Evolutionary conservation across 2,329 filamentous ascomycete species (phyloP), one percentile per base, ranked within the genome.

Genomic region (Penicillium vulpinum): DNA sequence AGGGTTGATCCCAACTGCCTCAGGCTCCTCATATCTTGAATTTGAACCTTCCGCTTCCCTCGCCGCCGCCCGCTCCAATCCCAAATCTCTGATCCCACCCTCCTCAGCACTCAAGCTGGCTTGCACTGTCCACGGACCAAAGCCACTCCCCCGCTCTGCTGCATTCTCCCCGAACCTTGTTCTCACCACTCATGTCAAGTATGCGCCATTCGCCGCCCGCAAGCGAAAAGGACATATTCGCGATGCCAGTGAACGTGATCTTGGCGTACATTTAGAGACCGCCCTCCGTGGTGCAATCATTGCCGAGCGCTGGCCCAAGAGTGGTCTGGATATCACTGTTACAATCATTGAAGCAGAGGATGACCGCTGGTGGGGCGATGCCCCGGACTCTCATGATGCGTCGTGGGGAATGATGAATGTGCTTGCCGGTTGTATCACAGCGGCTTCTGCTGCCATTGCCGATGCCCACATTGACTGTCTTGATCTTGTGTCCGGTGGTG

Each of bases 231-330:
- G 92, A 13, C 96, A 97, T 72, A 79, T 96, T 22, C 87, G 92
- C 45, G 93, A 97, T 73, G 82, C 88, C 16, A 88, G 84, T 60
- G 94, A 99, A 77, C 85, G 92, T 49, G 94, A 99, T 71, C 82
- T 99, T 2, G 91, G 91, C 13, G 89, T 92, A 11, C 93, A 97
- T 72, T 80, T 99, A 3, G 92, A 97, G 75, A 93, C 91, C 16
- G 92, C 94, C 26, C 81, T 99, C 49, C 85, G 92, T 33, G 93
- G 93, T 1, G 90, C 91, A 8, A 87, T 97, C 49, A 93, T 97
- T 69, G 92, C 91, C 15, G 92, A 97, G 72, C 83, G 93, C 56
- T 99, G 93, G 91, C 94, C 94, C n/a, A 99, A 99, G 80, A 96
- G 91, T 73, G 92, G 91, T 43, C 88, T 96, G n/a, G 94, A 99